Percentiles rank a stretch among this genome's conserved stretches.
These are phyloP conservation scores for Leptographium procerum DNA, from an alignment of 2,329 filamentous ascomycete species.

Conservation along the genomic window DNA sequence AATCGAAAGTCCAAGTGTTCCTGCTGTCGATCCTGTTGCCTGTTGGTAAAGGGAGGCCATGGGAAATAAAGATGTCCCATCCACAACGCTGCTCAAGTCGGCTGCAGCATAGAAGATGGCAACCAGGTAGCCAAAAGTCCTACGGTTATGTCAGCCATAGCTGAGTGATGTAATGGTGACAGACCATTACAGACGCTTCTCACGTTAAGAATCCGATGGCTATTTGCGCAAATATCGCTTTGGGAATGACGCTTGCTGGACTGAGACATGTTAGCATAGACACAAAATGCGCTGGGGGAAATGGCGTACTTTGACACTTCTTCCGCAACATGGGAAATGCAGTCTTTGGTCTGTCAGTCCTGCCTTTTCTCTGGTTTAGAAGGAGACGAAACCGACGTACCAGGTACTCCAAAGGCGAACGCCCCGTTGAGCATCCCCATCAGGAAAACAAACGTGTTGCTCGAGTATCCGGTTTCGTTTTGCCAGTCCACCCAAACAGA, in stretches of 20 bases:
- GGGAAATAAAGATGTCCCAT: constrained; percentile 39
- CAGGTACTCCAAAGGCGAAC: constrained; percentile 44
- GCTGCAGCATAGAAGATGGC: constrained; percentile 48
- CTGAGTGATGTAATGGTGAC: no score
- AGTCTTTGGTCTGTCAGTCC: constrained; percentile 39
- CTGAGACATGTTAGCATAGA: no score
- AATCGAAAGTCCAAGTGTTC: constrained; percentile 37
- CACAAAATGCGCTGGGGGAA: no score
- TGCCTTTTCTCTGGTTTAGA: no score
- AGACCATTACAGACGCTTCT: no score
- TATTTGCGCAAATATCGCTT: constrained; percentile 39
- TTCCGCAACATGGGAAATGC: constrained; percentile 52
- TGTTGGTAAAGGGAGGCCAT: constrained; percentile 56
- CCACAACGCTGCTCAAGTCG: constrained; percentile 34
- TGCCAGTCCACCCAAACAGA: constrained; percentile 31
- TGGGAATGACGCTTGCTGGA: constrained; percentile 39
- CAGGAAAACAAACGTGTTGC: constrained; percentile 28
- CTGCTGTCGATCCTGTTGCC: constrained; percentile 38
- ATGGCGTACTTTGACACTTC: constrained; percentile 37
- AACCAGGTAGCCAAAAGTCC: constrained; percentile 37
- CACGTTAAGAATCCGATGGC: constrained; percentile 35
- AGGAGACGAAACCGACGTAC: no score
- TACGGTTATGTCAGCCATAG: no score
- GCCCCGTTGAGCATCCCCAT: constrained; percentile 49
- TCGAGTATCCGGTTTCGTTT: constrained; percentile 26